A percentile compares a stretch with the other conserved stretches of the same genome.
phyloP scores from a whole-genome alignment of 805 yeast species.

The Hermanozyma aechmeae region DNA sequence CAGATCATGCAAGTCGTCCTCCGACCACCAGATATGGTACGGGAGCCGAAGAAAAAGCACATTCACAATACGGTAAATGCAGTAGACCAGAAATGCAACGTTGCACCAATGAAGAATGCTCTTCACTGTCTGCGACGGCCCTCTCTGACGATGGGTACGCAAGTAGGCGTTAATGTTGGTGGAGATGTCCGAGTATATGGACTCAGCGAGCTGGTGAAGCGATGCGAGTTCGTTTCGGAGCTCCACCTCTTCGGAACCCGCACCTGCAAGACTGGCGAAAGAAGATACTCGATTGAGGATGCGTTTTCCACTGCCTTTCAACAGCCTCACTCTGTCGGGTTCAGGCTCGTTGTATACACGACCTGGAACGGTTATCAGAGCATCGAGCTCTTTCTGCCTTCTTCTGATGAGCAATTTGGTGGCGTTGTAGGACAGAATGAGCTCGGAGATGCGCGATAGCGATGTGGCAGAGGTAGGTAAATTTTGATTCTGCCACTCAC shows the following conservation, averaged over 20 bases:
- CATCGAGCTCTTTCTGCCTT: conserved; percentile 22
- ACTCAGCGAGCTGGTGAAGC: conserved; percentile 19
- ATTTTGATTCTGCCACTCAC: conserved; percentile 1
- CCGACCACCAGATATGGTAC: conserved; percentile 8
- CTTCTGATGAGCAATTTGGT: conserved; percentile 25
- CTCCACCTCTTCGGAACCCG: conserved; percentile 20
- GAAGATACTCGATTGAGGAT: conserved; percentile 32
- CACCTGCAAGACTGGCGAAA: conserved; percentile 24
- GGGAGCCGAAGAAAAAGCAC: conserved; percentile 36
- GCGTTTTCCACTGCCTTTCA: conserved; percentile 13
- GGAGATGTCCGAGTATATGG: conserved; percentile 22
- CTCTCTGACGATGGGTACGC: too few species aligned
- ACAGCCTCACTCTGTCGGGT: conserved; percentile 4
- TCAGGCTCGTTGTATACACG: conserved; percentile 17
- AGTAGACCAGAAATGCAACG: conserved; percentile 34
- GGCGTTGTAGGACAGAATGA: conserved; percentile 32
- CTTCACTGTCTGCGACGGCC: too few species aligned
- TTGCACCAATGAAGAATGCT: too few species aligned
- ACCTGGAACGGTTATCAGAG: conserved; percentile 9
- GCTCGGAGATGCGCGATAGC: conserved; percentile 11
- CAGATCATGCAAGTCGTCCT: conserved; percentile 3
- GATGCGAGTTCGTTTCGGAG: conserved; percentile 31
- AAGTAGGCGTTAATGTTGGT: too few species aligned
- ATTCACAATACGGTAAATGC: conserved; percentile 38
- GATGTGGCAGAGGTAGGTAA: too few species aligned